These are phyloP conservation scores for Aquilaria yunnanensis DNA, from an alignment of 345 rosid species.

Conservation along the genomic window DNA sequence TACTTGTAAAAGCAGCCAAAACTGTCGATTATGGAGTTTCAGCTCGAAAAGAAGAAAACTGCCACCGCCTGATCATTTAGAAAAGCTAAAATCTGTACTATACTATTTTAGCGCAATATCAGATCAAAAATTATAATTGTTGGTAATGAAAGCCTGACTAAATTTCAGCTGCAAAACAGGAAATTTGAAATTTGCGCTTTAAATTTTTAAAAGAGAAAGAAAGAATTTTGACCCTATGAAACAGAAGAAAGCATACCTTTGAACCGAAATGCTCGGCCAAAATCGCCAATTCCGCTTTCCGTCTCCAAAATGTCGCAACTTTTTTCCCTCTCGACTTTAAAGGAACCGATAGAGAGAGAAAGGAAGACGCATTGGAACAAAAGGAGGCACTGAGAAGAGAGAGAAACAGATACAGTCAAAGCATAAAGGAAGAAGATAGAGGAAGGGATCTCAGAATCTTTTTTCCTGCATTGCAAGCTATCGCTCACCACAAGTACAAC, in stretches of 20 bases:
- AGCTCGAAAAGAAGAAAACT: too few species aligned
- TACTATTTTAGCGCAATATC: neutral
- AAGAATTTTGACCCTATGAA: slow-evolving; percentile 17
- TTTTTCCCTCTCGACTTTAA: neutral
- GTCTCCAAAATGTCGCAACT: slow-evolving; percentile 13
- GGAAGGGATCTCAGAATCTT: slow-evolving; percentile 48
- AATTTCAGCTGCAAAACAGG: too few species aligned
- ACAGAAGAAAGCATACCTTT: slow-evolving; percentile 31
- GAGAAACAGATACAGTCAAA: slow-evolving; percentile 3
- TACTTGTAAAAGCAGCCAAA: neutral
- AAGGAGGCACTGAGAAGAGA: slow-evolving; percentile 5
- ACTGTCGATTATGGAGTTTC: too few species aligned
- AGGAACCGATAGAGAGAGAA: slow-evolving; percentile 1
- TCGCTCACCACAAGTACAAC: slow-evolving; percentile 20
- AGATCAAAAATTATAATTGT: too few species aligned
- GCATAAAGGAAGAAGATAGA: slow-evolving; percentile 19
- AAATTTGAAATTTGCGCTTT: too few species aligned
- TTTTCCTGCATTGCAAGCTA: slow-evolving; percentile 42
- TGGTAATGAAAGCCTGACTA: too few species aligned
- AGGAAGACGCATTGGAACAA: slow-evolving; percentile 13
- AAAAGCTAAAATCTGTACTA: too few species aligned
- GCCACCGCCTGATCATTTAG: too few species aligned
- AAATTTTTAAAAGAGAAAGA: neutral
- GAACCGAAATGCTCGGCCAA: neutral
- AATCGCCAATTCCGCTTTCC: slow-evolving; percentile 23